Evolutionary conservation across 208 protist genomes (phyloP), one percentile per base, ranked within the genome.

Genomic region (Leishmania turanica): DNA sequence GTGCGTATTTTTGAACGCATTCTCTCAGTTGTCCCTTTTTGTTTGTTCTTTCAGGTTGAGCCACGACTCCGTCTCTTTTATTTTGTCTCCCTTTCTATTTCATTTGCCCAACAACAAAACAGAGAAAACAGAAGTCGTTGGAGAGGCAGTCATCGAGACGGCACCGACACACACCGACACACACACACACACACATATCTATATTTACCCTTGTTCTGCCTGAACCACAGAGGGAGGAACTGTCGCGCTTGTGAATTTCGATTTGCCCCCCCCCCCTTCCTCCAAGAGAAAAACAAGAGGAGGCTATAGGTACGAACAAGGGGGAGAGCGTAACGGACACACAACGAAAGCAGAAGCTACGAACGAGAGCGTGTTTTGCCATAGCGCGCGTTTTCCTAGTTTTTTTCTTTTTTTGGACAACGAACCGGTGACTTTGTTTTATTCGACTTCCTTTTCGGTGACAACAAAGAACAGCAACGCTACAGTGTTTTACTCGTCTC

Each of bases 11-110:
- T 34, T 49, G 56, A 62, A 31, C 80, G 27, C 15, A 42, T 74
- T 42, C 62, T 77, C 45, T 75, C 51, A 13, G 77, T 64, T 72
- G 54, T 74, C 17, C 60, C 62, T 77, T 4, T 37, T 47, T 65
- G 9, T 84, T 84, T 49, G 7, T 19, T 49, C 3, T 40, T 37
- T 58, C n/a, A 34, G 19, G 11, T 75, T 66, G 49, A 53, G 11
- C 69, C 65, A 70, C 65, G 24, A 37, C 65, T 27, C 19, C 24
- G 65, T 70, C 65, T 45, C 34, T 45, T 45, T 11, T 42, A 24
- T 45, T 37, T 49, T 40, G 15, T 47, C 17, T 70, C 49, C 72
- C 31, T 62, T 60, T 79, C 65, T 45, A n/a, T 17, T 47, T 70
- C 3, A 21, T 45, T 40, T 27, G 37, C 19, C 34, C 37, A 70